Evolutionary conservation across 345 rosid species (phyloP).

Genomic region (Abelmoschus esculentus): DNA sequence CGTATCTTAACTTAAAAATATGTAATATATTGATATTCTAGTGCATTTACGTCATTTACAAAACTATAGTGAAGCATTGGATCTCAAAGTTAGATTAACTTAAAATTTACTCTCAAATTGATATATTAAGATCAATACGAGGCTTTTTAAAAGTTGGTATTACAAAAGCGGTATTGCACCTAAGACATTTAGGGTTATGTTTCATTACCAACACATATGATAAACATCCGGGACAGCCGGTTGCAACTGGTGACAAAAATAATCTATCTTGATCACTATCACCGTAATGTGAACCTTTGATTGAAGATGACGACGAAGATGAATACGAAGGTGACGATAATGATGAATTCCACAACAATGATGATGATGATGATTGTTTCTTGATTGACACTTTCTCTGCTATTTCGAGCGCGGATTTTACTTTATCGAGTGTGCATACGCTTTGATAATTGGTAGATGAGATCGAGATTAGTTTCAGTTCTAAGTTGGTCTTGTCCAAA

Average conservation of each 20-base stretch:
- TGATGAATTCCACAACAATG: slow-evolving; percentile 28
- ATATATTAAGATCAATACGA: slow-evolving; percentile 67
- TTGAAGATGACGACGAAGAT: slow-evolving; percentile 10
- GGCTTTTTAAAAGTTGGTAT: slow-evolving; percentile 53
- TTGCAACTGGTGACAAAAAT: slow-evolving; percentile 41
- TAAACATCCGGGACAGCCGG: slow-evolving; percentile 76
- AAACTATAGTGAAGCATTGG: neutral
- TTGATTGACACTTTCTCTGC: slow-evolving; percentile 46
- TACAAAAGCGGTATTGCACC: slow-evolving; percentile 56
- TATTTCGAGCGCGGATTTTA: slow-evolving; percentile 68
- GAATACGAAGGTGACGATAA: slow-evolving; percentile 35
- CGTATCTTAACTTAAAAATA: too few relatives aligned
- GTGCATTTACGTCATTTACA: slow-evolving; percentile 10
- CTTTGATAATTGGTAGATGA: slow-evolving; percentile 43
- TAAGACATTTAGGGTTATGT: slow-evolving; percentile 68
- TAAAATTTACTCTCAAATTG: slow-evolving; percentile 32
- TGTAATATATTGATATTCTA: neutral
- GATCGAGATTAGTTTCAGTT: slow-evolving; percentile 31
- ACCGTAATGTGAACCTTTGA: neutral
- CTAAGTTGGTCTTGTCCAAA: slow-evolving; percentile 41
- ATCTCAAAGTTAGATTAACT: neutral
- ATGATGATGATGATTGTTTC: slow-evolving; percentile 23
- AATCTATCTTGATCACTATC: neutral
- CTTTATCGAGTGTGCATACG: slow-evolving; percentile 88
- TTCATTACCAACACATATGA: slow-evolving; percentile 64